Evolutionary conservation across 2,329 filamentous ascomycete genomes (phyloP).

Genomic region (Botryotinia narcissicola): DNA sequence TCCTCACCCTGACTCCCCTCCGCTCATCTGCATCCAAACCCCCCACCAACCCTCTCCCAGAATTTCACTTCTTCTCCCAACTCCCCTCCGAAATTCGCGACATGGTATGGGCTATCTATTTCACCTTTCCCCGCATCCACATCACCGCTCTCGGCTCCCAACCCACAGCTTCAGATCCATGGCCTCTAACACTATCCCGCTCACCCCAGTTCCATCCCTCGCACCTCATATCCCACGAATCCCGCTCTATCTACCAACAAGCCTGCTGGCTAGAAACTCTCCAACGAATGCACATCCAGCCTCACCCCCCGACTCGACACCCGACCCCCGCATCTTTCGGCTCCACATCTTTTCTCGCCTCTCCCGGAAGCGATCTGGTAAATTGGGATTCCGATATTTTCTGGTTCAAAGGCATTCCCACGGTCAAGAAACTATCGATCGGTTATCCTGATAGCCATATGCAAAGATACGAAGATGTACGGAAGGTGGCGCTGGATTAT

Average conservation of each 20-base stretch:
- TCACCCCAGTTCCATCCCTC: constrained; percentile 3
- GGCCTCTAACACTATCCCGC: neutral
- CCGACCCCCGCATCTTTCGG: neutral
- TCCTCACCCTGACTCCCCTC: neutral
- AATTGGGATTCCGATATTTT: constrained; percentile 13
- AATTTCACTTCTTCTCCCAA: constrained; percentile 11
- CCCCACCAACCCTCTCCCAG: neutral
- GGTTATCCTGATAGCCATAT: neutral
- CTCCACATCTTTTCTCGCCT: neutral
- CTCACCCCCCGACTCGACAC: neutral
- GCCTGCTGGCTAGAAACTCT: neutral
- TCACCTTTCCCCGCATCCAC: constrained; percentile 5
- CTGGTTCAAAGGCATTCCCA: constrained; percentile 8
- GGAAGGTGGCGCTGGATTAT: constrained; percentile 14
- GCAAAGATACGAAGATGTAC: neutral
- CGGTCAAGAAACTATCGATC: neutral
- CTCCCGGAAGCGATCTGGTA: neutral
- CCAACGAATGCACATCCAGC: neutral
- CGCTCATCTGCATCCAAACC: neutral
- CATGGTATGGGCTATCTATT: neutral
- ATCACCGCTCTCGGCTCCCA: neutral
- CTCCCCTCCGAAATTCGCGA: constrained; percentile 13
- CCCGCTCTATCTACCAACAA: constrained; percentile 10
- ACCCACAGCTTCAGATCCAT: neutral
- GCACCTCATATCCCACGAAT: constrained; percentile 1